phyloP scores from a whole-genome alignment of 2,329 filamentous ascomycete species.

The Alternaria rosae region DNA sequence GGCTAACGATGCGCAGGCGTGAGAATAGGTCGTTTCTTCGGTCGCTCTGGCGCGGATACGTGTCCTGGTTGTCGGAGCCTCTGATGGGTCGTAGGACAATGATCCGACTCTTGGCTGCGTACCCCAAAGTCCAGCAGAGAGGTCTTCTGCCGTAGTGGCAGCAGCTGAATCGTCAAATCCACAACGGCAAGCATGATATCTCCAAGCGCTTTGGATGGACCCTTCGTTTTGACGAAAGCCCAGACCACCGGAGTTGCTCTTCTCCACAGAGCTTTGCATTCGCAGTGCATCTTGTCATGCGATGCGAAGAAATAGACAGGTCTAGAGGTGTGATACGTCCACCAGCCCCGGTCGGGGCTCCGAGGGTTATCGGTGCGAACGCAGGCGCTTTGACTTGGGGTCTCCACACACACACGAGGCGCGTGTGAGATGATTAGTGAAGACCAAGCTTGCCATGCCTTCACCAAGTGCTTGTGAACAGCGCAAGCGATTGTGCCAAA shows the following conservation, averaged over 20 bases:
- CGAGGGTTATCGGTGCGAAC: constrained; percentile 77
- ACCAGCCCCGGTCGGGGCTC: constrained; percentile 69
- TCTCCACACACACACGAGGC: constrained; percentile 74
- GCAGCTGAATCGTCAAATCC: constrained; percentile 82
- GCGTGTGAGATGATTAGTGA: constrained; percentile 69
- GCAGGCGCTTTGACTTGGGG: constrained; percentile 73
- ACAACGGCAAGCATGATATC: constrained; percentile 82
- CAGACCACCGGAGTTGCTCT: constrained; percentile 75
- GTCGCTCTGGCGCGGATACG: constrained; percentile 75
- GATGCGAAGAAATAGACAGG: constrained; percentile 64
- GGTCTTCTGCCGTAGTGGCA: constrained; percentile 88
- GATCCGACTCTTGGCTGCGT: constrained; percentile 79
- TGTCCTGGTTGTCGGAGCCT: constrained; percentile 70
- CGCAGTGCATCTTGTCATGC: constrained; percentile 62
- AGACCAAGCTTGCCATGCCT: constrained; percentile 68
- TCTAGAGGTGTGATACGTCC: constrained; percentile 38
- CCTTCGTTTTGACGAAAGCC: constrained; percentile 72
- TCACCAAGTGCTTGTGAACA: constrained; percentile 71
- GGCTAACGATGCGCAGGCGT: constrained; percentile 62
- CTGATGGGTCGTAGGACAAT: constrained; percentile 73
- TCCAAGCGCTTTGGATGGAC: constrained; percentile 73
- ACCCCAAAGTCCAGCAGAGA: constrained; percentile 79
- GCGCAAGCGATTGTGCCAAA: constrained; percentile 52
- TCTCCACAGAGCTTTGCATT: constrained; percentile 72
- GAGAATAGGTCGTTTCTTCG: constrained; percentile 69